phyloP scores from a whole-genome alignment of 1,139 yeast species.

The Pichia kudriavzevii region DNA sequence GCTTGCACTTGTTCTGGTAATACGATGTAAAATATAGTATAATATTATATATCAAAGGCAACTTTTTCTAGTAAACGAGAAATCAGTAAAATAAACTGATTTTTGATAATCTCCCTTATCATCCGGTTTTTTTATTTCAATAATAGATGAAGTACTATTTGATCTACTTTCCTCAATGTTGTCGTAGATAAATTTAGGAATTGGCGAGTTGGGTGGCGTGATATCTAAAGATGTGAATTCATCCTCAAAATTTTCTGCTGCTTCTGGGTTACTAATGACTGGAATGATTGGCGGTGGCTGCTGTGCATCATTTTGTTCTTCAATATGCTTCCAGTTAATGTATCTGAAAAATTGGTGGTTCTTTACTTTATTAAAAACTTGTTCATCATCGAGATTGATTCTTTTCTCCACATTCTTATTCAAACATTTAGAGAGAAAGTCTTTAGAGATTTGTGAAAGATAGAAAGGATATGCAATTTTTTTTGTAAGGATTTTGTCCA shows the following conservation, averaged over 20 bases:
- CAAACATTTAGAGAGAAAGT: constrained; percentile 61
- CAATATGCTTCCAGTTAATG: constrained; percentile 65
- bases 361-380: constrained; percentile 41
- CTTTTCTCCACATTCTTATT: constrained; percentile 74
- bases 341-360: constrained; percentile 76
- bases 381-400: constrained; percentile 54
- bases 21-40: neutral
- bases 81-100: constrained; percentile 28
- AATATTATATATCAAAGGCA: neutral
- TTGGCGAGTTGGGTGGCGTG: constrained; percentile 29
- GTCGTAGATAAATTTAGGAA: constrained; percentile 21
- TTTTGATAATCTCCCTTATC: constrained; percentile 20
- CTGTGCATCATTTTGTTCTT: constrained; percentile 36
- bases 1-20: neutral
- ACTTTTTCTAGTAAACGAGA: constrained; percentile 26
- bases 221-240: constrained; percentile 75
- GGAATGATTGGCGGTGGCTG: constrained; percentile 83
- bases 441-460: constrained; percentile 80
- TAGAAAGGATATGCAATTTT: constrained; percentile 77
- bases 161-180: constrained; percentile 25
- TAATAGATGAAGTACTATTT: constrained; percentile 25
- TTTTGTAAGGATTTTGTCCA: constrained; percentile 75
- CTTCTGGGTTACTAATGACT: constrained; percentile 76
- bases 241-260: constrained; percentile 87
- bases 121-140: constrained; percentile 24